Percentiles rank a stretch among this genome's conserved stretches.
phyloP scores from a whole-genome alignment of 768 basidiomycete genomes.

The Lentinula boryana region DNA sequence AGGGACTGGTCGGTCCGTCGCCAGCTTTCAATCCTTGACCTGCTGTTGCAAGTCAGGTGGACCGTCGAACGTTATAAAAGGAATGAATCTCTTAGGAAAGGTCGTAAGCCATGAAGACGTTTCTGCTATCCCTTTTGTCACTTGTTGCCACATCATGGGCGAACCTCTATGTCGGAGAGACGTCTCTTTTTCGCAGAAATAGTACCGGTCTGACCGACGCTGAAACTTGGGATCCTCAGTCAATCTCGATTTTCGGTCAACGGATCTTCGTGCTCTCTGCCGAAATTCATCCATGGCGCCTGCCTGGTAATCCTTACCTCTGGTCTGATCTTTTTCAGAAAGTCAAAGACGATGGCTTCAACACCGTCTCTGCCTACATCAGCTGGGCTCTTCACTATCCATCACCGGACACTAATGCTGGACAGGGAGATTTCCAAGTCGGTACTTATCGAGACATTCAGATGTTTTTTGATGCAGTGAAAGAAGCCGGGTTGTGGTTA shows the following conservation, averaged over 20 bases:
- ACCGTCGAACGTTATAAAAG: background rate
- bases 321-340: slow-evolving; percentile 62
- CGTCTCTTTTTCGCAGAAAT: slow-evolving; percentile 15
- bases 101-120: background rate
- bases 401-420: slow-evolving; percentile 34
- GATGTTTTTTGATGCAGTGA: slow-evolving; percentile 44
- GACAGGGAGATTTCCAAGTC: slow-evolving; percentile 40
- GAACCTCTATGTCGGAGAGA: background rate
- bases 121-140: background rate
- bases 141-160: background rate
- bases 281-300: slow-evolving; percentile 58
- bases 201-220: slow-evolving; percentile 40
- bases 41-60: slow-evolving; percentile 2
- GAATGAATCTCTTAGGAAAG: background rate
- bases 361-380: slow-evolving; percentile 54
- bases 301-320: slow-evolving; percentile 42
- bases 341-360: slow-evolving; percentile 55
- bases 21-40: background rate
- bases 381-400: slow-evolving; percentile 56
- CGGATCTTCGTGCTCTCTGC: slow-evolving; percentile 54
- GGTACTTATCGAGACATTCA: slow-evolving; percentile 49
- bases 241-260: slow-evolving; percentile 51
- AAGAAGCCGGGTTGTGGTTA: slow-evolving; percentile 49
- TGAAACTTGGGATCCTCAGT: slow-evolving; percentile 57
- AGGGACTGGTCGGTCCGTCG: background rate